Conservation (phyloP, 2,329 filamentous ascomycete species). For the Fusarium verrucosum region DNA sequence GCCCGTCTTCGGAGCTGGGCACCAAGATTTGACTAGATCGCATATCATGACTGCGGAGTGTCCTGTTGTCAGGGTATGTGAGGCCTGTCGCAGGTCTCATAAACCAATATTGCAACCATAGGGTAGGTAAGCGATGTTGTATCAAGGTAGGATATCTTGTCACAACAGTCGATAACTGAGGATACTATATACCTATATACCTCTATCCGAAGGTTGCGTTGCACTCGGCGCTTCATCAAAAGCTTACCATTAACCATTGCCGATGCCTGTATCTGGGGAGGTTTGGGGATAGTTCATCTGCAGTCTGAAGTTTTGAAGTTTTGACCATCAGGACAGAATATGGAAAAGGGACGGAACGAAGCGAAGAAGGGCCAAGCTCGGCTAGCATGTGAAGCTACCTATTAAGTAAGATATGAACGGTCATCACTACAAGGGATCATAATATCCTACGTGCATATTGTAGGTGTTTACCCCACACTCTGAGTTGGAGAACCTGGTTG, state of each 20-base stretch:
- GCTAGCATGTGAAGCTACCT: slow-evolving; percentile 16
- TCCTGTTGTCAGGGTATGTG: slow-evolving; percentile 14
- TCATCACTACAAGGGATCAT: background rate
- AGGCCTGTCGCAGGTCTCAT: background rate
- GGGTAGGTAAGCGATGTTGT: slow-evolving; percentile 6
- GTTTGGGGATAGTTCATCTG: background rate
- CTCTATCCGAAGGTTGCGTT: background rate
- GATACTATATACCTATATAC: background rate
- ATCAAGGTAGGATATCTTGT: slow-evolving; percentile 3
- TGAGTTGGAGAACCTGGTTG: background rate
- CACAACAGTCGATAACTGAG: slow-evolving; percentile 19
- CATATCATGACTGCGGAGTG: slow-evolving; percentile 5
- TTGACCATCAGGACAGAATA: slow-evolving; percentile 12
- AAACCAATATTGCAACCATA: slow-evolving; percentile 5
- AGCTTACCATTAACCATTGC: slow-evolving; percentile 18
- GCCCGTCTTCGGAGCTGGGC: slow-evolving; percentile 32
- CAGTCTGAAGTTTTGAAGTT: slow-evolving; percentile 6
- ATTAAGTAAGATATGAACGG: too few relatives aligned
- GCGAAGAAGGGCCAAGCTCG: slow-evolving; percentile 7
- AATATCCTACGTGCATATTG: slow-evolving; percentile 5
- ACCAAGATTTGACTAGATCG: slow-evolving; percentile 28
- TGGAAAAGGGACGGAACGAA: slow-evolving; percentile 9
- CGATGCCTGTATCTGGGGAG: slow-evolving; percentile 3
- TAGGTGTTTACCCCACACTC: background rate
- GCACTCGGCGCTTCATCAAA: slow-evolving; percentile 23